phyloP scores from a whole-genome alignment of 495 filamentous ascomycete genomes.

The Rostrohypoxylon terebratum region DNA sequence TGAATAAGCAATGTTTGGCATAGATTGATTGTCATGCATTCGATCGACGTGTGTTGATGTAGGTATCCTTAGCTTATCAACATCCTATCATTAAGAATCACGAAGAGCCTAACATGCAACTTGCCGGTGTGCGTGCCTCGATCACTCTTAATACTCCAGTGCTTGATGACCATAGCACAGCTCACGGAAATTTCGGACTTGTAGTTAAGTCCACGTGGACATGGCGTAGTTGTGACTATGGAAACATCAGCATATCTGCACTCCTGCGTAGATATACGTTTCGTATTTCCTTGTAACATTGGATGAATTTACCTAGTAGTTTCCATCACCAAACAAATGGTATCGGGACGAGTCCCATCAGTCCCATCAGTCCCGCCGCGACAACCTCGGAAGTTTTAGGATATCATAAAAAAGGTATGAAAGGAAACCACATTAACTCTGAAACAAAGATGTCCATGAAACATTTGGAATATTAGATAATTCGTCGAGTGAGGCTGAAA shows the following conservation, averaged over 20 bases:
- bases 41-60: constrained; percentile 24
- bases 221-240: constrained; percentile 7
- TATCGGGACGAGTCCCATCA: neutral
- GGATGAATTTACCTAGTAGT: neutral
- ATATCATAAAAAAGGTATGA: neutral
- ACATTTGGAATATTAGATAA: constrained; percentile 7
- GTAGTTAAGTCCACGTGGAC: neutral
- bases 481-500: constrained; percentile 6
- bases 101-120: constrained; percentile 15
- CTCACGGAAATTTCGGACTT: neutral
- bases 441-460: neutral
- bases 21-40: constrained; percentile 28
- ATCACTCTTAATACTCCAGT: constrained; percentile 1
- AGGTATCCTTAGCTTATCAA: constrained; percentile 32
- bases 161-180: neutral
- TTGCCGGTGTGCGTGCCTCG: constrained; percentile 19
- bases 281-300: neutral
- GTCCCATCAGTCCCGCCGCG: neutral
- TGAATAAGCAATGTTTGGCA: constrained; percentile 22
- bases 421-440: neutral
- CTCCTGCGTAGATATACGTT: neutral
- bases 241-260: neutral
- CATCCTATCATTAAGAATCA: constrained; percentile 29
- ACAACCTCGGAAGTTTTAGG: neutral
- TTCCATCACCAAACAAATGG: neutral